Evolutionary conservation across 2,329 filamentous ascomycete species (phyloP).

Genomic region (Ophiosphaerella herpotricha): DNA sequence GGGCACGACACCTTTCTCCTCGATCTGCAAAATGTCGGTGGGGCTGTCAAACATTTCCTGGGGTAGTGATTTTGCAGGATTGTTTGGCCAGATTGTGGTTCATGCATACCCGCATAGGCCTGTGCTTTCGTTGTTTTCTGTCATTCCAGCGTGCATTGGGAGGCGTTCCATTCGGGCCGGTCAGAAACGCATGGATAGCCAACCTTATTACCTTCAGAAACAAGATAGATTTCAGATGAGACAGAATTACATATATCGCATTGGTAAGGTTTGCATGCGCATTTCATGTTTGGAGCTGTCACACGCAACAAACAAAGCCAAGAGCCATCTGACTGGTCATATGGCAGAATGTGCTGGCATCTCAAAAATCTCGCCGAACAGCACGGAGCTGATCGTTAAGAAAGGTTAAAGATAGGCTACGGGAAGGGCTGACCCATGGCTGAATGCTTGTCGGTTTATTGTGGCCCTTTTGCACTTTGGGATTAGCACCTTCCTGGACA

Average conservation of each 20-base stretch:
- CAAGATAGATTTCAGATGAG: no score
- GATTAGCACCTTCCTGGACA: constrained; percentile 1
- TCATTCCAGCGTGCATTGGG: constrained; percentile 20
- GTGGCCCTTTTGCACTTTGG: not conserved
- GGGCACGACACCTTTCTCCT: constrained; percentile 96
- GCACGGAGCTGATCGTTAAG: constrained; percentile 5
- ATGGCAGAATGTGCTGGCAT: no score
- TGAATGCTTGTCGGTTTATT: no score
- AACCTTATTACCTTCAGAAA: constrained; percentile 4
- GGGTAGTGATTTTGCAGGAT: constrained; percentile 49
- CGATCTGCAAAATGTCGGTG: constrained; percentile 89
- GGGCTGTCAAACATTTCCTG: constrained; percentile 79
- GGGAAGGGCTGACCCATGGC: constrained; percentile 7
- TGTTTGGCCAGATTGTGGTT: not conserved
- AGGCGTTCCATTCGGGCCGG: constrained; percentile 20
- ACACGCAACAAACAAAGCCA: no score
- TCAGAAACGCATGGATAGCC: not conserved
- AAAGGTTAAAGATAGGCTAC: constrained; percentile 4
- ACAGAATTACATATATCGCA: no score
- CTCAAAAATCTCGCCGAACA: not conserved
- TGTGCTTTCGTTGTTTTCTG: not conserved
- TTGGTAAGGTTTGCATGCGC: no score
- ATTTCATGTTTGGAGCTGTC: no score
- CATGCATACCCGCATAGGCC: not conserved
- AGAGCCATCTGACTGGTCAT: no score